Evolutionary conservation across 169 alveolate species (phyloP), one percentile per base, ranked within the genome.

Genomic region (Plasmodium vivax): DNA sequence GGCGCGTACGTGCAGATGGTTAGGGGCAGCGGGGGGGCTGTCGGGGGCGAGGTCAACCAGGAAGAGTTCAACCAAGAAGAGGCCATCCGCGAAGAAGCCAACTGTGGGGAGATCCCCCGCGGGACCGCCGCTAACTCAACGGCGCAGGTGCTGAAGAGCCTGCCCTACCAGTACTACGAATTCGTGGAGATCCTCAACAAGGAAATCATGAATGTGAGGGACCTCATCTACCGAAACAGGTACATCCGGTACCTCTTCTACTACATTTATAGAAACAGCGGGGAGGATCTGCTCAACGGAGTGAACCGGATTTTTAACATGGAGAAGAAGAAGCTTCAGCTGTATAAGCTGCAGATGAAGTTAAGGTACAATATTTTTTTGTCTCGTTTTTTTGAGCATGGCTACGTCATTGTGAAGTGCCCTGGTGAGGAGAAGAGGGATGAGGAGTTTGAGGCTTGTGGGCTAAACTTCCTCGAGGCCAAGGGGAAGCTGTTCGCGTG

Each of bases 211-310:
- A 92, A 92, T 19, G 83, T 92, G 1, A n/a, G 95, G 43, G 85
- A 92, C 71, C 56, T 92, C 38, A 82, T 92, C 7, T 92, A 92
- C 43, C 82, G 95, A 19, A 92, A 92, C 45, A 92, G 45, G 23
- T 92, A 92, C 58, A 41, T 92, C n/a, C 72, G 95, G 38, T 92
- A 92, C 45, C 8, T 92, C 5, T 92, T 92, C 77, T 92, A 92
- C 54, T 92, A 92, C 34, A 92, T 92, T 2, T 92, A 92, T 45
- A 72, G 45, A 23, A 82, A 74, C 75, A 71, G 19, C 36, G 14
- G 45, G 2, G 41, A 41, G 8, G 75, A 82, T n/a, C 10, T 92
- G 10, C 16, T 72, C 9, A 62, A 92, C 36, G 19, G 58, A 71
- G 75, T 92, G 5, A 81, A 92, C 36, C 71, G 51, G 30, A 58